These are phyloP conservation scores for Tulasnella sp. DNA, from an alignment of 768 basidiomycete genomes.

Conservation along the genomic window DNA sequence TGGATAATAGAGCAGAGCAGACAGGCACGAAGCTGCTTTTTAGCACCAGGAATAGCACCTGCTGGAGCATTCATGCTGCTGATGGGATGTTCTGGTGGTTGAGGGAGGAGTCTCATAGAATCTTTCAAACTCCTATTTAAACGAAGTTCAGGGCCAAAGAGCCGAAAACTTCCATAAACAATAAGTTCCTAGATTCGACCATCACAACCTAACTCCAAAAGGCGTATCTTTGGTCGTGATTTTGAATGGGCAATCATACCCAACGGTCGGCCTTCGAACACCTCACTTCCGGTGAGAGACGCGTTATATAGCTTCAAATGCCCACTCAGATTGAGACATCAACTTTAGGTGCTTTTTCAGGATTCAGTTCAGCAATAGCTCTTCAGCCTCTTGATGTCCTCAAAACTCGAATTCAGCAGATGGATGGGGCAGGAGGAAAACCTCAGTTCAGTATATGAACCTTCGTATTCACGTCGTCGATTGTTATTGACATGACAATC, in stretches of 20 bases:
- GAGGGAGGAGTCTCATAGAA: no score
- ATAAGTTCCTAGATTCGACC: not conserved
- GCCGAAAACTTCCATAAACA: conserved; percentile 6
- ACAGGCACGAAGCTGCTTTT: conserved; percentile 75
- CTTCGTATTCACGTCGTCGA: not conserved
- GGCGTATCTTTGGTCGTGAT: not conserved
- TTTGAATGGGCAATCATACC: conserved; percentile 2
- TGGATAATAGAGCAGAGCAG: conserved; percentile 88
- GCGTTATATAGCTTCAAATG: not conserved
- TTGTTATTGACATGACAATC: no score
- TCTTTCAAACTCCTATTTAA: not conserved
- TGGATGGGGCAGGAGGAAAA: not conserved
- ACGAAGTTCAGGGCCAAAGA: not conserved
- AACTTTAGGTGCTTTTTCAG: conserved; percentile 56
- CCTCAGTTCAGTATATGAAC: not conserved
- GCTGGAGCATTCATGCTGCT: conserved; percentile 13
- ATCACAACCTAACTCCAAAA: not conserved
- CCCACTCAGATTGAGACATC: not conserved
- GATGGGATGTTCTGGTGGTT: not conserved
- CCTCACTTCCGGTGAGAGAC: conserved; percentile 7
- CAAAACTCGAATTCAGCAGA: conserved; percentile 41
- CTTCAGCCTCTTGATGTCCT: conserved; percentile 80
- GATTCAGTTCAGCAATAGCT: conserved; percentile 57
- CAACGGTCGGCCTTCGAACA: conserved; percentile 9
- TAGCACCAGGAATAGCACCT: conserved; percentile 44